Evolutionary conservation across 768 basidiomycete species (phyloP), one percentile per base, ranked within the genome.

Genomic region (Hygrophoropsis aurantiaca): DNA sequence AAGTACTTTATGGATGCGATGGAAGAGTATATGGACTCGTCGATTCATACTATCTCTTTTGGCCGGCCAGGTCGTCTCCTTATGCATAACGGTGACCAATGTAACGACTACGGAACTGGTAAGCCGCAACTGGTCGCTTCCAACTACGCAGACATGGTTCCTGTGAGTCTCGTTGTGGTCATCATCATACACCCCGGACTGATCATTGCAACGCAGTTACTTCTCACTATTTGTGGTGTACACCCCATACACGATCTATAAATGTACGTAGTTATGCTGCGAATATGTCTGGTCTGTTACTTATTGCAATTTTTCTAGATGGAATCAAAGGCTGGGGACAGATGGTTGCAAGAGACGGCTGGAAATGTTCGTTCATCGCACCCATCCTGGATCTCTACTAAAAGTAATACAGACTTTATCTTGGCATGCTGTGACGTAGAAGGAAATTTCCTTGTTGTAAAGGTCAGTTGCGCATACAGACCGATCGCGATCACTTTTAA

Each of bases 81-180:
- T 93, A 42, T 93, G 91, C 62, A 93, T 94, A 47, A 92, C 90
- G 11, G 89, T 86, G 64, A 94, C 90, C 44, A 93, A 85, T 58
- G 85, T 92, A 21, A 87, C 87, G 30, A 93, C 91, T 4, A 86
- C 87, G 16, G 88, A 91, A 62, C 73, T 93, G 27, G 77, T 82
- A 9, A 67, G 45, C 27, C 70, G 87, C 43, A 81, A 82, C 58
- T 91, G 89, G 84, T 68, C 75, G 11, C 62, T 90, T 40, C 81
- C 90, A 5, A 87, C 88, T 4, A 91, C 90, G 1, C 90, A 93
- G 62, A 89, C 82, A 6, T 82, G 85, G 61, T 92, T 93, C 69
- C 64, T 90, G 90, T 90, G 59, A 56, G 85, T 76, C 41, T 30
- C 13, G 15, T 53, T 16, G 15, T 18, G 35, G 27, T 16, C 42